These are phyloP conservation scores for Neopestalotiopsis rosae DNA, from an alignment of 2,329 filamentous ascomycete genomes.

Conservation along the genomic window DNA sequence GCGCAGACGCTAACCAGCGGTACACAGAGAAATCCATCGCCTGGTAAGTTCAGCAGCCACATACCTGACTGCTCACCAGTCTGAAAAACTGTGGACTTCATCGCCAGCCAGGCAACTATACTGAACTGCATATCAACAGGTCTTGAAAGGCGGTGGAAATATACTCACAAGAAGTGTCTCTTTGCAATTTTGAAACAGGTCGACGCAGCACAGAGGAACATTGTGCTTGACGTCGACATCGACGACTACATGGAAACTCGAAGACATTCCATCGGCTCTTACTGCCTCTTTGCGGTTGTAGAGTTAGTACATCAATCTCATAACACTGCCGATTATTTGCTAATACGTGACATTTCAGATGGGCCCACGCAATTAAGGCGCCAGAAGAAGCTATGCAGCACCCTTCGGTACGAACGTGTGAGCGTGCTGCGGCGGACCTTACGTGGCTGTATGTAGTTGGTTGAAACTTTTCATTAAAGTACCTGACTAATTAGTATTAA, in stretches of 20 bases:
- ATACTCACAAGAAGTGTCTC: not conserved
- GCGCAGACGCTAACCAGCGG: not conserved
- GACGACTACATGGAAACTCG: constrained; percentile 7
- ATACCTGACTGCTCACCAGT: too few relatives aligned
- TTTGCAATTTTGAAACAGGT: constrained; percentile 8
- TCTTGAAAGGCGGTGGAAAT: not conserved
- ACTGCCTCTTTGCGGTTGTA: constrained; percentile 6
- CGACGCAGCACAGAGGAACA: not conserved
- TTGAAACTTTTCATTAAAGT: too few relatives aligned
- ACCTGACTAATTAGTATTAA: not conserved
- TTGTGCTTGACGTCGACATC: constrained; percentile 1
- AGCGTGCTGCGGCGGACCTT: not conserved
- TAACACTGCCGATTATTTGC: too few relatives aligned
- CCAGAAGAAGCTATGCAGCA: constrained; percentile 3
- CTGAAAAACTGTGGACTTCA: not conserved
- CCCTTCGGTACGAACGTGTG: not conserved
- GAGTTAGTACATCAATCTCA: not conserved
- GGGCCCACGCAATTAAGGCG: constrained; percentile 1
- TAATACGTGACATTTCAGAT: not conserved
- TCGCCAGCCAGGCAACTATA: too few relatives aligned
- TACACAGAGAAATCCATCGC: not conserved
- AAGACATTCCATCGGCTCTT: constrained; percentile 5
- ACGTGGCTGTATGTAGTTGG: constrained; percentile 3
- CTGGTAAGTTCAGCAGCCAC: not conserved
- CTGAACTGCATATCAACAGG: not conserved